Conservation (phyloP, 768 basidiomycete species). For the Mycena polygramma region DNA sequence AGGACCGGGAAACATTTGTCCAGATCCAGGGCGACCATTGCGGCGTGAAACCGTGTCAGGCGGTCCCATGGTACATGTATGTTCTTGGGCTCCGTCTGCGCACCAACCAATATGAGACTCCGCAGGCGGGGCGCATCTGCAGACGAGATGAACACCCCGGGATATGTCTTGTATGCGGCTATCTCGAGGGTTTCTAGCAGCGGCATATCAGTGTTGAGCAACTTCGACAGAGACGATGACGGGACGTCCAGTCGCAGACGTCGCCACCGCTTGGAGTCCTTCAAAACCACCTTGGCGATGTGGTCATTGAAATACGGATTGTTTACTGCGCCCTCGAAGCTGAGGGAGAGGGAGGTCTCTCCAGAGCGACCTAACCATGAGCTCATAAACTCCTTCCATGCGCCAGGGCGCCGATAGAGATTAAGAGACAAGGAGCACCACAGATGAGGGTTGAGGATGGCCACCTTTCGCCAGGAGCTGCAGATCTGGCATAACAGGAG, state of each 20-base stretch:
- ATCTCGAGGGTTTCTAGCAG: conserved; percentile 38
- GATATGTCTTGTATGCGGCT: conserved; percentile 42
- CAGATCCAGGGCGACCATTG: background rate
- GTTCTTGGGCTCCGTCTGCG: background rate
- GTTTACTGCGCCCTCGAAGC: conserved; percentile 13
- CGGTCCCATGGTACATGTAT: conserved; percentile 23
- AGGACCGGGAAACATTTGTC: conserved; percentile 21
- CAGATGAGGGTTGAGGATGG: conserved; percentile 38
- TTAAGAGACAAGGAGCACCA: conserved; percentile 41
- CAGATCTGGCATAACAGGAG: conserved; percentile 43
- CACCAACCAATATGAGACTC: conserved; percentile 7
- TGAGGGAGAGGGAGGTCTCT: conserved; percentile 34
- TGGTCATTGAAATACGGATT: conserved; percentile 36
- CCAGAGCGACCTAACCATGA: conserved; percentile 40
- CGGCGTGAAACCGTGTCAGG: conserved; percentile 15
- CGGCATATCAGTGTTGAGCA: conserved; percentile 35
- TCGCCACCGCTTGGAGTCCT: conserved; percentile 34
- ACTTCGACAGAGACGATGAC: conserved; percentile 12
- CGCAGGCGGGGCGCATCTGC: conserved; percentile 28
- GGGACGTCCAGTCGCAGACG: conserved; percentile 39
- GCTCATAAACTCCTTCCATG: conserved; percentile 37
- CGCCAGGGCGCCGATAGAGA: conserved; percentile 26
- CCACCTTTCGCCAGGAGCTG: conserved; percentile 40
- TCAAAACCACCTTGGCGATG: conserved; percentile 31
- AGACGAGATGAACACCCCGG: conserved; percentile 18